A percentile compares a stretch with the other conserved stretches of the same genome.
Conservation (phyloP, 768 basidiomycete genomes). For the Boletus reticulatus region DNA sequence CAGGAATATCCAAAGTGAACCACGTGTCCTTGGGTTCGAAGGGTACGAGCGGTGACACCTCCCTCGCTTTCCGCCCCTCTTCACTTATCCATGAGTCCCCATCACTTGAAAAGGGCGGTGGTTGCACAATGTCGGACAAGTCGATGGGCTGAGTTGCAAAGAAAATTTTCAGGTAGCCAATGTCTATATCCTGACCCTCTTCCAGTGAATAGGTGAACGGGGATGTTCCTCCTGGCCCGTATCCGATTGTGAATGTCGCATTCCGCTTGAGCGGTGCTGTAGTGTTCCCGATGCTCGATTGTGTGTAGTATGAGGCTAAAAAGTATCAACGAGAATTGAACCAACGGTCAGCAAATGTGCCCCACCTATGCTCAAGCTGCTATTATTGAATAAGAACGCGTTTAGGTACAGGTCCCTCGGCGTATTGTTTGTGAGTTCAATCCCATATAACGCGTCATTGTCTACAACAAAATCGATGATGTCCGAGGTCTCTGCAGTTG, state of each 20-base stretch:
- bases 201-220: conserved; percentile 31
- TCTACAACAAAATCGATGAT: conserved; percentile 24
- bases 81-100: not conserved
- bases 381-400: conserved; percentile 43
- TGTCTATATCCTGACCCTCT: conserved; percentile 32
- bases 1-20: conserved; percentile 17
- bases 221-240: conserved; percentile 31
- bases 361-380: conserved; percentile 36
- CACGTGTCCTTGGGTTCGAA: conserved; percentile 1
- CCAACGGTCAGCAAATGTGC: no score
- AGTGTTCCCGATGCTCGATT: not conserved
- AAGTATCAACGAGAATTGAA: not conserved
- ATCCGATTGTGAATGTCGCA: conserved; percentile 36
- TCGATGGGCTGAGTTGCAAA: conserved; percentile 37
- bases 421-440: conserved; percentile 36
- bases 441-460: conserved; percentile 28
- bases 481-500: not conserved
- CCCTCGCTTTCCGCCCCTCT: not conserved
- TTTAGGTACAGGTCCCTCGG: conserved; percentile 37
- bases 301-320: conserved; percentile 12
- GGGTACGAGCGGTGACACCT: no score
- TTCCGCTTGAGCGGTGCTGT: conserved; percentile 8
- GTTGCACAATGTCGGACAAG: conserved; percentile 34
- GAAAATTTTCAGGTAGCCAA: conserved; percentile 45
- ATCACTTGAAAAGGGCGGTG: conserved; percentile 27